These are phyloP conservation scores for Solanum pimpinellifolium DNA, from an alignment of 257 asterid genomes.

Conservation along the genomic window DNA sequence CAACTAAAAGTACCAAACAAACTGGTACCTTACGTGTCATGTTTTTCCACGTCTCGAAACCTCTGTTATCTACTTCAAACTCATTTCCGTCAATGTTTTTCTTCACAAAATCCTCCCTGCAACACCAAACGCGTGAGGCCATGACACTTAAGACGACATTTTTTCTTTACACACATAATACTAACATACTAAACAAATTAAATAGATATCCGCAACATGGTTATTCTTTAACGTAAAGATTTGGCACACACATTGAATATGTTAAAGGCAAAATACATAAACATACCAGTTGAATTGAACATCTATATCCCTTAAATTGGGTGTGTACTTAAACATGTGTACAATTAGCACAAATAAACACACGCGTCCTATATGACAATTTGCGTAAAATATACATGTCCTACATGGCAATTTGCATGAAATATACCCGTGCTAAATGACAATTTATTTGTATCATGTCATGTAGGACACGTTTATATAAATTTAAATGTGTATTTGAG, in stretches of 20 bases:
- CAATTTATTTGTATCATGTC: not conserved
- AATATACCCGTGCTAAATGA: no score
- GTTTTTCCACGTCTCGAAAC: slow-evolving; percentile 39
- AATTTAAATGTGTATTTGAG: no score
- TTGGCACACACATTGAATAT: not conserved
- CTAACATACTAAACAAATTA: not conserved
- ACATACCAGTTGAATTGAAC: no score
- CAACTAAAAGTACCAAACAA: not conserved
- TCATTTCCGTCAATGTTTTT: slow-evolving; percentile 19
- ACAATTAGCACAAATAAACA: no score
- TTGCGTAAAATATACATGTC: no score
- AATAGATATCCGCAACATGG: not conserved
- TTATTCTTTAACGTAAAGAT: not conserved
- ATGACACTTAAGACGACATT: not conserved
- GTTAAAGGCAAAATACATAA: not conserved
- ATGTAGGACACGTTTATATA: no score
- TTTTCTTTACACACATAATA: not conserved
- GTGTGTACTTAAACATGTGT: no score
- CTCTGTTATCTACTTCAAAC: slow-evolving; percentile 35
- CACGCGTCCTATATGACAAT: no score
- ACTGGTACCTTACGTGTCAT: slow-evolving; percentile 36
- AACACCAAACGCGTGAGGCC: slow-evolving; percentile 2
- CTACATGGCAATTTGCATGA: no score
- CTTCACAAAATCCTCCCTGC: slow-evolving; percentile 45
- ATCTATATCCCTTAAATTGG: no score